These are phyloP conservation scores for Helichrysum umbraculigerum DNA, from an alignment of 129 eudicot species.

Conservation along the genomic window DNA sequence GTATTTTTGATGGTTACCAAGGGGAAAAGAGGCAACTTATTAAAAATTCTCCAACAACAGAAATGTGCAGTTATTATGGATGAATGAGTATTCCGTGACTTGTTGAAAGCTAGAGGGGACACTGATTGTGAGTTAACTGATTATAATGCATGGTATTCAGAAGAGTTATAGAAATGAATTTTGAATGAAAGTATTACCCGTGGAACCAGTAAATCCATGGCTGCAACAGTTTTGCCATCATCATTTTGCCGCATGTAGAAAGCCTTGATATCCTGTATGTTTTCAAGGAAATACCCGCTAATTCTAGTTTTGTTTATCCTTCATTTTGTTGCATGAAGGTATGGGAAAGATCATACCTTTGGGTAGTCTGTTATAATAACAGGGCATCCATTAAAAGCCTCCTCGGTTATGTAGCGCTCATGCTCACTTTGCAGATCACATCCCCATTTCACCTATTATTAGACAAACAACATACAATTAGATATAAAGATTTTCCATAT, in stretches of 20 bases:
- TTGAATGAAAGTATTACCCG: conserved; percentile 52
- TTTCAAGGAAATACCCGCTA: not conserved
- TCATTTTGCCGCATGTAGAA: conserved; percentile 96
- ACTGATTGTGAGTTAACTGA: not conserved
- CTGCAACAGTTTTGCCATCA: conserved; percentile 96
- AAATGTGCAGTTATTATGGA: not conserved
- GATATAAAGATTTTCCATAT: not conserved
- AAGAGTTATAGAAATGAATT: not conserved
- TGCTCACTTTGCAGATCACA: conserved; percentile 98
- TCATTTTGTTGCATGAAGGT: not conserved
- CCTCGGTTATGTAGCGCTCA: conserved; percentile 92
- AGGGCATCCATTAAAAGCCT: conserved; percentile 87
- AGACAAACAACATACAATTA: conserved; percentile 16
- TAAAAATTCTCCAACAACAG: conserved; percentile 7
- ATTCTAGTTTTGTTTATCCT: not conserved
- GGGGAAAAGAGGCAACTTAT: not conserved
- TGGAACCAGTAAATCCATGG: conserved; percentile 98
- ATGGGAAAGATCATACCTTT: conserved; percentile 50
- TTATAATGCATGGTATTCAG: not conserved
- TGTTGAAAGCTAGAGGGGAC: not conserved
- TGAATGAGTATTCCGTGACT: too few species aligned
- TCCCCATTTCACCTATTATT: conserved; percentile 93
- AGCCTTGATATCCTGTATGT: conserved; percentile 89
- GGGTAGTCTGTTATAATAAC: conserved; percentile 96
- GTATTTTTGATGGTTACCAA: not conserved